Evolutionary conservation across 2,329 filamentous ascomycete species (phyloP), one percentile per base, ranked within the genome.

Genomic region (Alternaria incomplexa): DNA sequence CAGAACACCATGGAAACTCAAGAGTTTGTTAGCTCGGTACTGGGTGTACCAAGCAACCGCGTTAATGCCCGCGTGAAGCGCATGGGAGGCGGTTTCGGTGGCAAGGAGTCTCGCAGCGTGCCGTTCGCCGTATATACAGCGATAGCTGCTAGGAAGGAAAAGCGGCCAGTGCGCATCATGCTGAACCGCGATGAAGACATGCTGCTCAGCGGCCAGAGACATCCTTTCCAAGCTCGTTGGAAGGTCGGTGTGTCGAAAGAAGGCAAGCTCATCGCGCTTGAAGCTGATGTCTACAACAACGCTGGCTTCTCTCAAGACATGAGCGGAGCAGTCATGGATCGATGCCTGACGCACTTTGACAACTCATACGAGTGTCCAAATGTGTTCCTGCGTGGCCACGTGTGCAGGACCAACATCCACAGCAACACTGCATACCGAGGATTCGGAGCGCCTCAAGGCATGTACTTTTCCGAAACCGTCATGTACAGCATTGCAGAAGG

Each of bases 371-470:
- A 89, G 56, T 93, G 96, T 57, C 93, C 95, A 0, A 93, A 97
- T 72, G 85, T 97, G 15, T 82, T 91, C 71, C 88, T 97, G n/a
- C 89, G 93, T 11, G 95, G 95, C 5, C 88, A 92, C 48, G 82
- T 96, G 30, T 97, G 93, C 84, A 94, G 90, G 81, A 98, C 95
- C 0, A 98, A 98, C 77, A 98, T 93, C 0, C 93, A 98, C 81
- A 97, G 93, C 5, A 98, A 98, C 80, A 97, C 93, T 5, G 95
- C 95, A 0, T 98, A 97, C 85, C 89, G 95, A 72, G 95, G 95
- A 0, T 98, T 98, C 70, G 95, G 95, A 62, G 95, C 95, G 0
- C 95, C 95, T 0, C 95, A 98, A 78, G 96, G 95, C 62, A 90
- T 97, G 85, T 98, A 97, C 80, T 92, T 98, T 66, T 89, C 90